Base-by-base conservation (phyloP, 2,329 filamentous ascomycete species). In the Cladophialophora carrionii region DNA sequence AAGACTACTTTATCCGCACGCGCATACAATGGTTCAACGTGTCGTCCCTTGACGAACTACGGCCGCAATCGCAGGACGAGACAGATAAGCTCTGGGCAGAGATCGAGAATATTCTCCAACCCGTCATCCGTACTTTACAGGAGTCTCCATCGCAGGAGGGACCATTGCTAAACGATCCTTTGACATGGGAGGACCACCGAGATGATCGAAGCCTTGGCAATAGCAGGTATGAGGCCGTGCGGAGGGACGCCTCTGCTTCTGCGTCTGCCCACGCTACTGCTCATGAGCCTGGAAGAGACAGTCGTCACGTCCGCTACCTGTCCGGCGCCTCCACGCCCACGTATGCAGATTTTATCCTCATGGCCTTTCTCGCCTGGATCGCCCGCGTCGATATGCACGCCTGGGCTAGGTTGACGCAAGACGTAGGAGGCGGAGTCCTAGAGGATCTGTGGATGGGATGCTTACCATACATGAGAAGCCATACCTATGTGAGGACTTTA, bases 311-410 rank as follows among this genome's bases (percentile, higher is more conserved):
- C 20, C 57, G 57, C 26, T 57, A 52, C 48, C 55, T 63, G 10
- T 49, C 48, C 3, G 48, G 48, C 48, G 49, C 26, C 1, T 22
- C 46, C 17, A 29, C 12, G 7, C 61, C 61, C 14, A 41, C 46
- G 20, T 63, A 63, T 29, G 55, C 62, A 10, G 62, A 60, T 22
- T 64, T 64, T 26, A 51, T 60, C 17, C 32, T 64, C 26, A 54
- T 64, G 56, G 62, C 55, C 3, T 64, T 54, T 20, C 54, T 64
- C 26, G 62, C 62, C 6, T 64, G 62, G 62, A 58, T 60, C 37
- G 46, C 56, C 34, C 62, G 62, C 8, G 49, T 64, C 22, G 56
- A 60, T 31, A 55, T 48, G 56, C 32, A 54, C 26, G 56, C 32
- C 12, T 60, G 31, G 48, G 56, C 32, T 17, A 41, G 62, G 31